These are phyloP conservation scores for Sporopachydermia cereana DNA, from an alignment of 1,139 yeast species.

Conservation along the genomic window DNA sequence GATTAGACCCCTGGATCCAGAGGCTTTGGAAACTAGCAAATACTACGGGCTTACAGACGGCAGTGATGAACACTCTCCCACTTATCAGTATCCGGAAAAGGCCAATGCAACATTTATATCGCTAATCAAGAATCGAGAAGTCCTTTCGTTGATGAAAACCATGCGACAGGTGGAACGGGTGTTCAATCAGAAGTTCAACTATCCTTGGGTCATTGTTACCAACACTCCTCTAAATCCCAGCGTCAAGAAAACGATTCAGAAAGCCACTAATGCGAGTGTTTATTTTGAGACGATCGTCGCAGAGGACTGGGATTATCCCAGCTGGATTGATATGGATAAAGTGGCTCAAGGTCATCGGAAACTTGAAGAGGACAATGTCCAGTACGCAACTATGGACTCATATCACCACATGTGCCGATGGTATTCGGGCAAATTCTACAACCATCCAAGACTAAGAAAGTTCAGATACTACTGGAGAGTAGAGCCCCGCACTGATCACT, in stretches of 20 bases:
- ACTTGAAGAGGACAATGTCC: constrained; percentile 37
- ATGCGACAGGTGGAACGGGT: constrained; percentile 39
- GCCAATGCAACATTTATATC: constrained; percentile 59
- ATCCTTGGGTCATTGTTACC: constrained; percentile 60
- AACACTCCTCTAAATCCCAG: constrained; percentile 40
- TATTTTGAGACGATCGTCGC: constrained; percentile 33
- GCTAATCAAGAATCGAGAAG: constrained; percentile 46
- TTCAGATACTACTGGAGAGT: constrained; percentile 66
- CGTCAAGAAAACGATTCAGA: constrained; percentile 26
- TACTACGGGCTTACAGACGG: not conserved
- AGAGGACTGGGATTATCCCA: constrained; percentile 40
- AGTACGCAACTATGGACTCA: constrained; percentile 50
- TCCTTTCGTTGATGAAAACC: constrained; percentile 30
- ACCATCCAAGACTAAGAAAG: constrained; percentile 46
- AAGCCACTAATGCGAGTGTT: constrained; percentile 33
- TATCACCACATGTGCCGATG: constrained; percentile 77
- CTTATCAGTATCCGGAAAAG: not conserved
- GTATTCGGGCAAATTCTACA: constrained; percentile 52
- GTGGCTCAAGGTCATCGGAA: constrained; percentile 41
- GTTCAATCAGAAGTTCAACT: constrained; percentile 48
- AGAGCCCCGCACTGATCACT: constrained; percentile 65
- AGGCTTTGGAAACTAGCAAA: not conserved
- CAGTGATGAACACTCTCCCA: not conserved
- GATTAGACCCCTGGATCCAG: not conserved
- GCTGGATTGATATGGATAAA: constrained; percentile 44